Conservation (phyloP, 768 basidiomycete genomes). For the Pulveroboletus frians region DNA sequence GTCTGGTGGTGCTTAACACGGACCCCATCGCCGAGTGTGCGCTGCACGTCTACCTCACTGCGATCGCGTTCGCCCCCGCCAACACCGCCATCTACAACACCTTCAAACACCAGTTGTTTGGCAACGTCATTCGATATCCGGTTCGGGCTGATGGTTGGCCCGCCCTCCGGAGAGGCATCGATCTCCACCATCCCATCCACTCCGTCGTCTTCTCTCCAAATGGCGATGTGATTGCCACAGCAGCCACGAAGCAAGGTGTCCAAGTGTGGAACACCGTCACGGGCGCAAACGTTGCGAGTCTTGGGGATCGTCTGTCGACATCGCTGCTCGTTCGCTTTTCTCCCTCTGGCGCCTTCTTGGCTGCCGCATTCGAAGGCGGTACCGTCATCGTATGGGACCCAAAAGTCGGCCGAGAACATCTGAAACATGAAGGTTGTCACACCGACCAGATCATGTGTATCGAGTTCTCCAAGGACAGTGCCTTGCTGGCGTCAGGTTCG, state of each 20-base stretch:
- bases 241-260: slow-evolving; percentile 10
- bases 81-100: slow-evolving; percentile 1
- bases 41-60: slow-evolving; percentile 16
- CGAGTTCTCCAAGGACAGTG: slow-evolving; percentile 16
- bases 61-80: neutral
- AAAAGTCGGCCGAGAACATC: slow-evolving; percentile 13
- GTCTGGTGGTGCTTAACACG: slow-evolving; percentile 16
- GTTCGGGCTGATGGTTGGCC: neutral
- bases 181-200: slow-evolving; percentile 5
- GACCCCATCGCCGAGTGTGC: slow-evolving; percentile 19
- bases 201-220: slow-evolving; percentile 15
- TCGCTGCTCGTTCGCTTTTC: slow-evolving; percentile 17
- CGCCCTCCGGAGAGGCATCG: neutral
- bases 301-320: slow-evolving; percentile 10
- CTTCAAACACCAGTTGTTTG: slow-evolving; percentile 8
- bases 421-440: slow-evolving; percentile 14
- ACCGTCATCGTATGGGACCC: slow-evolving; percentile 19
- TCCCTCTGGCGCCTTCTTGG: slow-evolving; percentile 16
- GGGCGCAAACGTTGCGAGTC: slow-evolving; percentile 16
- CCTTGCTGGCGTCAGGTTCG: slow-evolving; percentile 17
- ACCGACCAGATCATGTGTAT: slow-evolving; percentile 12
- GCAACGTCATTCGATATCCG: neutral
- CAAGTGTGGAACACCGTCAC: slow-evolving; percentile 22
- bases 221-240: slow-evolving; percentile 14
- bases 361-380: slow-evolving; percentile 15